phyloP scores from a whole-genome alignment of 345 rosid genomes.

The Populus pruinosa region DNA sequence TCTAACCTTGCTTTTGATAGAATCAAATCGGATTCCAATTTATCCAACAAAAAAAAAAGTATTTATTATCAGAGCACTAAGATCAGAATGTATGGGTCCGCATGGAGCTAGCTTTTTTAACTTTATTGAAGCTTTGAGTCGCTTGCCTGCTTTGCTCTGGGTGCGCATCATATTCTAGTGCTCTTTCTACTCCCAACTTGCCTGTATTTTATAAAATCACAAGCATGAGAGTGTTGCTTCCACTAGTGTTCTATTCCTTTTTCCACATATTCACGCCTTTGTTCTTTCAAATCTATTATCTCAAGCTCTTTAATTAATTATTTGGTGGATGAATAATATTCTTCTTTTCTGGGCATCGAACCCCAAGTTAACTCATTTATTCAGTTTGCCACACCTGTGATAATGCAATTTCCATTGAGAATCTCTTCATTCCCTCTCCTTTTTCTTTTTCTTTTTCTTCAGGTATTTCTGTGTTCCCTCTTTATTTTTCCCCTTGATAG shows the following conservation, averaged over 20 bases:
- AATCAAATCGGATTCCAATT: slow-evolving; percentile 39
- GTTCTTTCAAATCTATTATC: slow-evolving; percentile 5
- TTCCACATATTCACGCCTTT: not conserved
- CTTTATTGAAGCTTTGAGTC: not conserved
- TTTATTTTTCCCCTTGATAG: not conserved
- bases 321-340: slow-evolving; percentile 12
- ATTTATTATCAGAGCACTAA: slow-evolving; percentile 29
- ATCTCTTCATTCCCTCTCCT: not conserved
- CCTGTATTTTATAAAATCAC: slow-evolving; percentile 13
- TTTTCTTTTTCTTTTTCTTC: not conserved
- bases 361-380: not conserved
- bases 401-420: not conserved
- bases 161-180: slow-evolving; percentile 34
- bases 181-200: slow-evolving; percentile 38
- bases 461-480: not conserved
- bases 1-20: no score
- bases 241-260: not conserved
- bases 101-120: slow-evolving; percentile 13
- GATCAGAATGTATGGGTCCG: slow-evolving; percentile 18
- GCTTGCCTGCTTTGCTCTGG: slow-evolving; percentile 18
- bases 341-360: slow-evolving; percentile 8
- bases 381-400: not conserved
- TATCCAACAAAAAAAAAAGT: slow-evolving; percentile 21
- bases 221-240: not conserved
- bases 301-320: not conserved